A percentile compares a stretch with the other conserved stretches of the same genome.
phyloP scores from a whole-genome alignment of 495 filamentous ascomycete genomes.

The Penicillium subrubescens region DNA sequence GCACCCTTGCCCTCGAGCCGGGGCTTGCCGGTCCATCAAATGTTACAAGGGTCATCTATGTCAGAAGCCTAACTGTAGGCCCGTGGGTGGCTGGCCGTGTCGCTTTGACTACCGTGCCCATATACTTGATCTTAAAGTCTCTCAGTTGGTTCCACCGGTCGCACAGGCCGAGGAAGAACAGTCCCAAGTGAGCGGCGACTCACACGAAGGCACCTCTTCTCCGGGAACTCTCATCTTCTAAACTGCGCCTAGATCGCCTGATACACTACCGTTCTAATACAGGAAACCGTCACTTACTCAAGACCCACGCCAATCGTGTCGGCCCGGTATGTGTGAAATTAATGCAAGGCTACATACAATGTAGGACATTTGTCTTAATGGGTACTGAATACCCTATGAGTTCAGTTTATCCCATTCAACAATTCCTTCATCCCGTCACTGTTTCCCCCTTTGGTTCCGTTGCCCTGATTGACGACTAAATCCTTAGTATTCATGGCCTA shows the following conservation, averaged over 20 bases:
- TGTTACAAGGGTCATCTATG: conserved; percentile 51
- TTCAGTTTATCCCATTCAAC: too few species aligned
- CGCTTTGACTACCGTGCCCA: conserved; percentile 37
- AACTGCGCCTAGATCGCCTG: neutral
- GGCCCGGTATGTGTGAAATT: conserved; percentile 17
- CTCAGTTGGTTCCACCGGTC: conserved; percentile 33
- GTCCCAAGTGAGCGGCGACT: conserved; percentile 27
- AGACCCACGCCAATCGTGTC: conserved; percentile 1
- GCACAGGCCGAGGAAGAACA: conserved; percentile 21
- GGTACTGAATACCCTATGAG: too few species aligned
- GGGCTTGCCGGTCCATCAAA: conserved; percentile 41
- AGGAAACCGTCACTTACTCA: conserved; percentile 11
- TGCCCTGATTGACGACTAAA: too few species aligned
- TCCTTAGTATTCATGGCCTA: too few species aligned
- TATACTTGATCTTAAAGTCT: conserved; percentile 32
- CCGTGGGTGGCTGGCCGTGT: conserved; percentile 37
- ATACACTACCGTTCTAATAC: neutral
- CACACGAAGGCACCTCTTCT: conserved; percentile 16
- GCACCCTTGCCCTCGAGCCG: conserved; percentile 36
- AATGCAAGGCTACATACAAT: neutral
- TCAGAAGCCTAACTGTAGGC: conserved; percentile 43
- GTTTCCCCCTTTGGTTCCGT: too few species aligned
- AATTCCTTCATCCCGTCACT: too few species aligned
- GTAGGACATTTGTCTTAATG: neutral
- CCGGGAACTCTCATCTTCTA: conserved; percentile 13